Percentiles rank a stretch among this genome's conserved stretches.
Conservation (phyloP, 768 basidiomycete genomes). For the Dioszegia aurantiaca region DNA sequence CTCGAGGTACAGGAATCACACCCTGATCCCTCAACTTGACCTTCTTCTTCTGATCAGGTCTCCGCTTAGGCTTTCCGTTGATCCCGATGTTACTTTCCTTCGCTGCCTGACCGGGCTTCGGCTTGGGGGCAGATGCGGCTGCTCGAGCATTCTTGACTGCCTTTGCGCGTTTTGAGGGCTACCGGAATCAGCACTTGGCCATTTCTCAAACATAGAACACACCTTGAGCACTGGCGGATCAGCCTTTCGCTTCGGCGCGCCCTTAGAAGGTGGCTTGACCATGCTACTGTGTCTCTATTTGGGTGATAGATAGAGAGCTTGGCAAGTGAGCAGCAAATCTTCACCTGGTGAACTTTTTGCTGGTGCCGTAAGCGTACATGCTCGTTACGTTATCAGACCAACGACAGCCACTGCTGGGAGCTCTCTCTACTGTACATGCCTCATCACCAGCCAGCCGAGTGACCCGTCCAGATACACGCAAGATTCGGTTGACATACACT, state of each 20-base stretch:
- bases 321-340: neutral
- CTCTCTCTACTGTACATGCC: too few species aligned
- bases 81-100: conserved; percentile 25
- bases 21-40: conserved; percentile 50
- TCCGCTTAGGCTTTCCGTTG: conserved; percentile 40
- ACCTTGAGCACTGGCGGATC: conserved; percentile 23
- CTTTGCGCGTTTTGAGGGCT: conserved; percentile 16
- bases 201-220: neutral
- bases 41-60: conserved; percentile 46
- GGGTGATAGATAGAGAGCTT: neutral
- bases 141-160: conserved; percentile 10
- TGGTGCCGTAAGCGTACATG: neutral
- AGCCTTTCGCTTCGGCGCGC: conserved; percentile 39
- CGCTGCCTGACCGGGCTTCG: conserved; percentile 10
- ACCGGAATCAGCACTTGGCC: neutral
- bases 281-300: conserved; percentile 3
- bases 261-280: conserved; percentile 32
- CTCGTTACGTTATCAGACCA: neutral
- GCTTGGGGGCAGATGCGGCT: conserved; percentile 14
- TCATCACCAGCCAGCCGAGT: neutral
- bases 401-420: neutral
- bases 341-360: neutral
- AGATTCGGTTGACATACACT: neutral
- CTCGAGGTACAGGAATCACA: conserved; percentile 44
- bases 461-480: neutral